phyloP scores from a whole-genome alignment of 2,329 filamentous ascomycete genomes.

The Hymenoscyphus repandus region DNA sequence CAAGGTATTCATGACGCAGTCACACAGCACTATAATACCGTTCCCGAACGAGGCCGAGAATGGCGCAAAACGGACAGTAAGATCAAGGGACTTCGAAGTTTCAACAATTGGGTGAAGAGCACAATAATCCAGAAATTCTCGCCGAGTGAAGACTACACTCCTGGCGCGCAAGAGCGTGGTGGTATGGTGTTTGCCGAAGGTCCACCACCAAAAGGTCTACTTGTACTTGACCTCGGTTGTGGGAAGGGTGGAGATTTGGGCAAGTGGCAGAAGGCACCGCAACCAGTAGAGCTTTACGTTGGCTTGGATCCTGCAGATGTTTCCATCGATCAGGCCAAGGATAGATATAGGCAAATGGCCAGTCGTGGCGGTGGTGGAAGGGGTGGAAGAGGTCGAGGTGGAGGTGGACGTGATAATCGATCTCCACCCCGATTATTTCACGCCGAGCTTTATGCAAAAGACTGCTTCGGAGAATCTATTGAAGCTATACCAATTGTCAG shows the following conservation, averaged over 20 bases:
- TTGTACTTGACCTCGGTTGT: conserved; percentile 91
- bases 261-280: conserved; percentile 95
- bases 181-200: conserved; percentile 30
- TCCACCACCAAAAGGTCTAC: conserved; percentile 48
- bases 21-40: conserved; percentile 89
- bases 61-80: conserved; percentile 92
- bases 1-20: conserved; percentile 79
- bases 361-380: conserved; percentile 48
- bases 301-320: conserved; percentile 90
- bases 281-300: conserved; percentile 86
- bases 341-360: conserved; percentile 72
- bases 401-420: conserved; percentile 42
- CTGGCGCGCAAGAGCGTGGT: conserved; percentile 51
- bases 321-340: conserved; percentile 83
- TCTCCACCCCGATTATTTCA: conserved; percentile 64
- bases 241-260: conserved; percentile 93
- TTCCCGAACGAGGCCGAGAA: conserved; percentile 86
- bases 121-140: conserved; percentile 96
- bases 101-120: conserved; percentile 99
- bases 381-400: conserved; percentile 48
- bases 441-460: conserved; percentile 82
- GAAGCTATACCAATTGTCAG: conserved; percentile 75
- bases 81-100: conserved; percentile 88
- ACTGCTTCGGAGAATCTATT: conserved; percentile 84
- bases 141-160: conserved; percentile 67